Evolutionary conservation across 352 stramenopile genomes (phyloP), one percentile per base, ranked within the genome.

Genomic region (Globisporangium emineosum): DNA sequence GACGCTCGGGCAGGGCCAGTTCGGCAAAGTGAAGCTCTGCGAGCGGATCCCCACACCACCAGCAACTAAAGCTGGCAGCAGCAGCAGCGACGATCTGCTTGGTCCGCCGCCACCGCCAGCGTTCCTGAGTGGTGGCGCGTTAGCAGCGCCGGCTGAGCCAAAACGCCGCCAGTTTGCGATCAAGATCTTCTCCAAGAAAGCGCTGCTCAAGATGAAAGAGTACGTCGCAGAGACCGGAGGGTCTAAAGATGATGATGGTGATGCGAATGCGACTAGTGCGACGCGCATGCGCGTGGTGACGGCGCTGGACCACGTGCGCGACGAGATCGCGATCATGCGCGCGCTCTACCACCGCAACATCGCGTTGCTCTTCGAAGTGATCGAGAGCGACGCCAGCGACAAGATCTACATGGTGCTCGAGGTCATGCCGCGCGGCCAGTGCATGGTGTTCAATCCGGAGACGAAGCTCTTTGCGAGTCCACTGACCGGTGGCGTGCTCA

Each of bases 341-440:
- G 75, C 77, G 29, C 75, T 97, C 27, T 97, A 94, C 52, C 90
- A 97, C 72, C 88, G 89, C 52, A 97, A 96, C 62, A 77, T 97
- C 51, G 89, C 96, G 58, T 68, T 96, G 62, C 77, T 97, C 23
- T 97, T 97, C 58, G 90, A 97, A 70, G 90, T 97, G 57, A 91
- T 97, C 27, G 87, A 97, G 62, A 78, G 79, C 50, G 79, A 90
- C 4, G 57, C 68, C 6, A 81, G 70, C 60, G 85, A 96, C 77
- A 92, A 93, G 52, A 76, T 94, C 63, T 94, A 91, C 67, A 65
- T 97, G 62, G 81, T 97, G 52, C 70, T 95, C 54, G 89, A 97
- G 78, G 79, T 93, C 78, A 96, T 97, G 86, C 63, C 73, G 21
- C 65, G 67, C 23, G 90, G 90, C 0, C 78, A 82, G 10, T 96